Conservation (phyloP, 495 filamentous ascomycete genomes). For the Melanomma pulvis-pyrius region DNA sequence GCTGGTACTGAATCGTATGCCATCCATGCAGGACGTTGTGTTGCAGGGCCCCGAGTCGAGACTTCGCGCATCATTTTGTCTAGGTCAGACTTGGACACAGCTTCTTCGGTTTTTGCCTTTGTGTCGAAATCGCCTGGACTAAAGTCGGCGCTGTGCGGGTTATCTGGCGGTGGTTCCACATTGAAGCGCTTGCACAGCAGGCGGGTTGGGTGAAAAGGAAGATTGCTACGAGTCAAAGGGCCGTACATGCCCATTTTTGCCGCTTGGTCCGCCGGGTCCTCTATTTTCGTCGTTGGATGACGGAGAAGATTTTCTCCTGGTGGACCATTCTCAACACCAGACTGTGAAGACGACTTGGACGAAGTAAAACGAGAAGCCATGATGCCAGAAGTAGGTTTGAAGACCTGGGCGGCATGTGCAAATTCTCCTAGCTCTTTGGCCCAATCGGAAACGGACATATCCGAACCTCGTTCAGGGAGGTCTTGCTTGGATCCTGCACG, state of each 20-base stretch:
- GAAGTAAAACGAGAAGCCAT: slow-evolving; percentile 94
- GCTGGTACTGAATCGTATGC: slow-evolving; percentile 6
- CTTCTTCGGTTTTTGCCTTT: slow-evolving; percentile 21
- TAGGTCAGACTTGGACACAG: slow-evolving; percentile 36
- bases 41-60: neutral
- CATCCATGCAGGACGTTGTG: slow-evolving; percentile 14
- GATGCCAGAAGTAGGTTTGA: slow-evolving; percentile 84
- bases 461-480: slow-evolving; percentile 61
- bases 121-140: slow-evolving; percentile 31
- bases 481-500: slow-evolving; percentile 65
- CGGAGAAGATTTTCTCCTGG: slow-evolving; percentile 48
- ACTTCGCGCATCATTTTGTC: neutral
- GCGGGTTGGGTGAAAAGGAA: slow-evolving; percentile 79
- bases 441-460: slow-evolving; percentile 72
- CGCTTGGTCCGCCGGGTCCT: slow-evolving; percentile 82
- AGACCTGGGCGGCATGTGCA: slow-evolving; percentile 82
- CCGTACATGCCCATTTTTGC: slow-evolving; percentile 95
- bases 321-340: slow-evolving; percentile 43
- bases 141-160: slow-evolving; percentile 59
- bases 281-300: slow-evolving; percentile 62
- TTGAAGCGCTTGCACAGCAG: slow-evolving; percentile 93
- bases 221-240: slow-evolving; percentile 70
- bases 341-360: slow-evolving; percentile 55
- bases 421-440: slow-evolving; percentile 83
- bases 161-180: slow-evolving; percentile 74